Evolutionary conservation across 208 protist species (phyloP).

Genomic region (Wallacemonas sp.): DNA sequence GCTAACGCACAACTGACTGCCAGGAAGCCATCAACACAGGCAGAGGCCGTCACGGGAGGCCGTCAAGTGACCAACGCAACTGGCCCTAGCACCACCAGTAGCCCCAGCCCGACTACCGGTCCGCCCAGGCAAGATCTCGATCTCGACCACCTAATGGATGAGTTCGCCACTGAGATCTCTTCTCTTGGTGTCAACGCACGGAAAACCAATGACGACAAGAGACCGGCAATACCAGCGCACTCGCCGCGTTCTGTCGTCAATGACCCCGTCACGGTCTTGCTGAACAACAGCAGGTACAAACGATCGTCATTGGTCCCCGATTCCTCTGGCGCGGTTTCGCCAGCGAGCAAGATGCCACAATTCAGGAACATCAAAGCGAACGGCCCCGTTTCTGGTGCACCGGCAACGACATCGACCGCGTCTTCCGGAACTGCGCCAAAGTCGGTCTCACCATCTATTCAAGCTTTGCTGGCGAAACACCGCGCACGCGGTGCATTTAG

Average conservation of each 20-base stretch:
- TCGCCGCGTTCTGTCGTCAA: not conserved
- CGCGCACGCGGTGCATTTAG: conserved; percentile 22
- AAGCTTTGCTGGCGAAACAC: conserved; percentile 66
- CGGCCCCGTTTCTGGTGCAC: not conserved
- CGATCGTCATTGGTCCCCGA: conserved; percentile 19
- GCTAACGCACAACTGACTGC: conserved; percentile 15
- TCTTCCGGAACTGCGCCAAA: conserved; percentile 3
- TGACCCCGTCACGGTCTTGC: conserved; percentile 44
- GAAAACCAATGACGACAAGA: conserved; percentile 13
- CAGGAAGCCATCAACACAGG: conserved; percentile 2
- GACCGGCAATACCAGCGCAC: not conserved
- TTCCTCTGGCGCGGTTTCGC: not conserved
- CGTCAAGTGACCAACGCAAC: no score
- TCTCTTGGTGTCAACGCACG: conserved; percentile 36
- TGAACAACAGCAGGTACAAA: conserved; percentile 66
- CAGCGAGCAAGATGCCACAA: conserved; percentile 1
- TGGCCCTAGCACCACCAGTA: not conserved
- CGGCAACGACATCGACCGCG: conserved; percentile 2
- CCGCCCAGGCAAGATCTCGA: conserved; percentile 32
- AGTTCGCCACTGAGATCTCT: conserved; percentile 71
- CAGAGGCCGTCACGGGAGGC: not conserved
- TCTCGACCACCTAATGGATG: conserved; percentile 70
- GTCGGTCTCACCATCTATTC: conserved; percentile 57
- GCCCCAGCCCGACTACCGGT: not conserved
- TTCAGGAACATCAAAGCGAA: not conserved